Conservation (phyloP, 2,329 filamentous ascomycete species). For the Aspergillus melleus region DNA sequence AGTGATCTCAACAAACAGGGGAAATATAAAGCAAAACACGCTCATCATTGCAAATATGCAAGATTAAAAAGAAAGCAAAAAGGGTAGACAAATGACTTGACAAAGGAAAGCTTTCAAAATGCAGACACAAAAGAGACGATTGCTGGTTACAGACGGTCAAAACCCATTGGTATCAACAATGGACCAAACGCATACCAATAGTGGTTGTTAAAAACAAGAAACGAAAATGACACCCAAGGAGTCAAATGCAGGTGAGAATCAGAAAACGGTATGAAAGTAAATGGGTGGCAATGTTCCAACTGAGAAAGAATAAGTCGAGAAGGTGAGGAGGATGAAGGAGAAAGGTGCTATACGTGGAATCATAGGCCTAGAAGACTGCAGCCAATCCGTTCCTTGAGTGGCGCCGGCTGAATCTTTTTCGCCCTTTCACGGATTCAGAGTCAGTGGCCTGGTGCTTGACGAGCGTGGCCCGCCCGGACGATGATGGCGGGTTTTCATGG, state of each 20-base stretch:
- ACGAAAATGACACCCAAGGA: conserved; percentile 19
- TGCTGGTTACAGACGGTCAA: conserved; percentile 13
- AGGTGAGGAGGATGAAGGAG: not conserved
- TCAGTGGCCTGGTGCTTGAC: conserved; percentile 48
- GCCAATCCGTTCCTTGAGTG: conserved; percentile 94
- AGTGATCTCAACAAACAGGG: conserved; percentile 20
- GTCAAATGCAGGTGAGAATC: conserved; percentile 18
- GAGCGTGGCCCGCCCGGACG: conserved; percentile 47
- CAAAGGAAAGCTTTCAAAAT: conserved; percentile 22
- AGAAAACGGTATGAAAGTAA: conserved; percentile 1
- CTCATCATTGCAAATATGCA: conserved; percentile 28
- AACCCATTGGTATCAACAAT: not conserved
- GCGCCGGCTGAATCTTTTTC: conserved; percentile 79
- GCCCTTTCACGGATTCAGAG: conserved; percentile 57
- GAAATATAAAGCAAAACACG: conserved; percentile 20
- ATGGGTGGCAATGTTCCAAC: not conserved
- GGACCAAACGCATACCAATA: conserved; percentile 13
- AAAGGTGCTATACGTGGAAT: not conserved
- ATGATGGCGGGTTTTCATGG: conserved; percentile 30
- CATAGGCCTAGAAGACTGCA: conserved; percentile 68
- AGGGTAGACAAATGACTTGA: conserved; percentile 22
- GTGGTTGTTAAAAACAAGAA: conserved; percentile 30
- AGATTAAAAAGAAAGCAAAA: conserved; percentile 16
- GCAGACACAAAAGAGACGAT: conserved; percentile 19
- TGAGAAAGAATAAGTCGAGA: not conserved